These are phyloP conservation scores for Ehretia macrophylla DNA, from an alignment of 257 asterid genomes.

Conservation along the genomic window DNA sequence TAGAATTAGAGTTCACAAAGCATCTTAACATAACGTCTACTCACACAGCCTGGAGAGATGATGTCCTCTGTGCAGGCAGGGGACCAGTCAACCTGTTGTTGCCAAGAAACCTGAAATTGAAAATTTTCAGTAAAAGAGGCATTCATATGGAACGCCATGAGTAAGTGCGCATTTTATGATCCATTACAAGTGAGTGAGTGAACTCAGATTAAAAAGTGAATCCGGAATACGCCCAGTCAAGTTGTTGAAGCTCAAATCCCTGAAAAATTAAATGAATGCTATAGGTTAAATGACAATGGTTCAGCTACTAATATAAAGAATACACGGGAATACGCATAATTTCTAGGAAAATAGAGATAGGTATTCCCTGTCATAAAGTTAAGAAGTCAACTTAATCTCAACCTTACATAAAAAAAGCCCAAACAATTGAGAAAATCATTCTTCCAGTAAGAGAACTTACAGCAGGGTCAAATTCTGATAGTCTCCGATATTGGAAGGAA, in stretches of 20 bases:
- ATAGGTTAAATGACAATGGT: background rate
- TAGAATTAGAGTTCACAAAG: background rate
- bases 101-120: constrained; percentile 72
- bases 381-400: background rate
- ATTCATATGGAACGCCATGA: background rate
- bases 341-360: background rate
- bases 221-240: constrained; percentile 57
- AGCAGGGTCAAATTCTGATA: constrained; percentile 41
- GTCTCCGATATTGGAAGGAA: constrained; percentile 57
- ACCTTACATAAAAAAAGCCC: background rate
- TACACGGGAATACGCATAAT: background rate
- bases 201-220: constrained; percentile 45
- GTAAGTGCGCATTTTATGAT: constrained; percentile 4
- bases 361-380: background rate
- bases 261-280: constrained; percentile 27
- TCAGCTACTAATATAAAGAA: background rate
- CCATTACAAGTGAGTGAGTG: constrained; percentile 51
- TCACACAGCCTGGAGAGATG: constrained; percentile 51
- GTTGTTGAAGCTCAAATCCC: constrained; percentile 93
- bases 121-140: background rate
- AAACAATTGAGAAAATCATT: background rate
- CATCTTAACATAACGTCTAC: constrained; percentile 4
- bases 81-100: constrained; percentile 58
- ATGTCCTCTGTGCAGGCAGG: constrained; percentile 46
- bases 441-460: constrained; percentile 40